Conservation (phyloP, 805 yeast genomes). For the Yarrowia osloensis region DNA sequence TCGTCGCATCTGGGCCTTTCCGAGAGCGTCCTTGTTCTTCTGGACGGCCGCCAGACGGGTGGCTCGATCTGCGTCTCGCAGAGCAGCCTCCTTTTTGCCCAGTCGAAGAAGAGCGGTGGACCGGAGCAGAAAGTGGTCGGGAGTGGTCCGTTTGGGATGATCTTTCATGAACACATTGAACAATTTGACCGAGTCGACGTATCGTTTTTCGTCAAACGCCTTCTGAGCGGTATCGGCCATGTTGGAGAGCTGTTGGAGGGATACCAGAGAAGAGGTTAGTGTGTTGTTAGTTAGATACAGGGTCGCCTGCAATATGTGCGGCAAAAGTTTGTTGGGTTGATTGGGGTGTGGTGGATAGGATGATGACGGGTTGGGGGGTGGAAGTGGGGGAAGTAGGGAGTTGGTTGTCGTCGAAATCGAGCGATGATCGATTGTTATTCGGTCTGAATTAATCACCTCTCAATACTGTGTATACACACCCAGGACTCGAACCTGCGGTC, state of each 20-base stretch:
- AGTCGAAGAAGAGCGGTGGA: slow-evolving; percentile 34
- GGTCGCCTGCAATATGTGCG: not conserved
- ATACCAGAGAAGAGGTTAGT: no score
- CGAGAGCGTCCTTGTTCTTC: slow-evolving; percentile 33
- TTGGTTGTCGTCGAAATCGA: no score
- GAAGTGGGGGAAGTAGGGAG: no score
- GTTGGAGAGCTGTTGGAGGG: not conserved
- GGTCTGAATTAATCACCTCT: no score
- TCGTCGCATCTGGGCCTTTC: slow-evolving; percentile 42
- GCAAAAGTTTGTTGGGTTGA: not conserved
- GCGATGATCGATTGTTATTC: no score
- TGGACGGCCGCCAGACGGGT: slow-evolving; percentile 13
- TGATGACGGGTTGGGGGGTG: no score
- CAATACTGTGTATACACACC: no score
- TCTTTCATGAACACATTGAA: slow-evolving; percentile 28
- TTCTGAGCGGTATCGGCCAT: not conserved
- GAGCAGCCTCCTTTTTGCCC: slow-evolving; percentile 33
- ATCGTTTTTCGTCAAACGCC: slow-evolving; percentile 29
- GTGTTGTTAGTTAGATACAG: not conserved
- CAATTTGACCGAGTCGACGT: slow-evolving; percentile 31
- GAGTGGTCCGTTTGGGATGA: slow-evolving; percentile 31
- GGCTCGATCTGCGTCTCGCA: slow-evolving; percentile 39
- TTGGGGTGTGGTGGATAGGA: not conserved
- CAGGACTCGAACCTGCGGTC: not conserved
- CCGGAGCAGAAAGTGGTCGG: slow-evolving; percentile 33